Percentiles rank a stretch among this genome's conserved stretches.
Evolutionary conservation across 2,329 filamentous ascomycete species (phyloP).

Genomic region (Botrytis pseudocinerea): DNA sequence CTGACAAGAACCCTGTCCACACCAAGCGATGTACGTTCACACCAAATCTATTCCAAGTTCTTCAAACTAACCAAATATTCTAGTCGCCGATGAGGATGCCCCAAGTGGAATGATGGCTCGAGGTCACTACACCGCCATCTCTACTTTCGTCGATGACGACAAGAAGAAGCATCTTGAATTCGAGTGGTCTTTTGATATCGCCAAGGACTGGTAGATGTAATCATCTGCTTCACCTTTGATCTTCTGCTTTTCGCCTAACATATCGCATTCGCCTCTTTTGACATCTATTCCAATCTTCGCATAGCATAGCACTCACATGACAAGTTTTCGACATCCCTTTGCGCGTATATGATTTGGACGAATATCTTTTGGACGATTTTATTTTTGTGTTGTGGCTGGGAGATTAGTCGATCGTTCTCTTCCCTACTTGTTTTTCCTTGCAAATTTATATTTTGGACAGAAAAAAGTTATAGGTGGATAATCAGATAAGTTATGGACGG

Average conservation of each 20-base stretch:
- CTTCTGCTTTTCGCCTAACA: slow-evolving; percentile 3
- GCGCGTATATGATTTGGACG: background rate
- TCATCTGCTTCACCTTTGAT: background rate
- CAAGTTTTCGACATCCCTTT: background rate
- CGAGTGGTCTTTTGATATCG: slow-evolving; percentile 94
- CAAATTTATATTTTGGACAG: slow-evolving; percentile 5
- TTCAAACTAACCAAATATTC: background rate
- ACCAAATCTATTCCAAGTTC: background rate
- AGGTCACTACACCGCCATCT: slow-evolving; percentile 85
- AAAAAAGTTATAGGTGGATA: slow-evolving; percentile 14
- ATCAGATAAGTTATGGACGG: slow-evolving; percentile 14
- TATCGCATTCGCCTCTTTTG: background rate
- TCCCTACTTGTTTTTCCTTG: slow-evolving; percentile 2
- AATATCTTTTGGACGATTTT: background rate
- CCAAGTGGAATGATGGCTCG: slow-evolving; percentile 87
- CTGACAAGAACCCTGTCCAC: slow-evolving; percentile 80
- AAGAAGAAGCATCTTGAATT: slow-evolving; percentile 87
- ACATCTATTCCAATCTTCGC: background rate
- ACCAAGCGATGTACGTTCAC: slow-evolving; percentile 81
- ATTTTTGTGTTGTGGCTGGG: background rate
- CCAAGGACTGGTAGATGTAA: slow-evolving; percentile 80
- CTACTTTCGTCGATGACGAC: slow-evolving; percentile 94
- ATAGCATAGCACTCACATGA: slow-evolving; percentile 10
- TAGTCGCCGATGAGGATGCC: slow-evolving; percentile 89
- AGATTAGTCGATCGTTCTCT: background rate